Percentiles rank a stretch among this genome's conserved stretches.
Evolutionary conservation across 768 basidiomycete genomes (phyloP).

Genomic region (Naganishia vishniacii): DNA sequence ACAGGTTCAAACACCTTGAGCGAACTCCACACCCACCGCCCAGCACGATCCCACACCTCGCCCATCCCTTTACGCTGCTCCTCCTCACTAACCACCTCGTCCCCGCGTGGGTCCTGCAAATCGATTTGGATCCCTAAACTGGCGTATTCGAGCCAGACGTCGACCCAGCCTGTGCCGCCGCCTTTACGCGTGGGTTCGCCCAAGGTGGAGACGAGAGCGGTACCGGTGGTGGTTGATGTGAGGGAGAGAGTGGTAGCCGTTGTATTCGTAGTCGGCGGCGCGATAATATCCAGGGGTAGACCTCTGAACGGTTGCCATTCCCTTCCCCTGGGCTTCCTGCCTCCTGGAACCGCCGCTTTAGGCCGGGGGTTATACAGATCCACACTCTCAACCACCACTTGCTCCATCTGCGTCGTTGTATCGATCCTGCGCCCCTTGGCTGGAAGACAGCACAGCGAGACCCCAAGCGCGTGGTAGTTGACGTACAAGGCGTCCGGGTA

Average conservation of each 20-base stretch:
- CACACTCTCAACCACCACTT: constrained; percentile 62
- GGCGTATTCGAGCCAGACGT: constrained; percentile 83
- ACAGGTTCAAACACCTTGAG: constrained; percentile 39
- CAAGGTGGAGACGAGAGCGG: constrained; percentile 65
- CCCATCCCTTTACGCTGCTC: constrained; percentile 38
- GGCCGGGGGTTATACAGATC: constrained; percentile 67
- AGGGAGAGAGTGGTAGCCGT: constrained; percentile 21
- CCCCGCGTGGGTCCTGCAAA: constrained; percentile 34
- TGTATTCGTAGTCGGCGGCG: constrained; percentile 19
- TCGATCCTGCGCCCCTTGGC: constrained; percentile 53
- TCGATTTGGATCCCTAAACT: constrained; percentile 40
- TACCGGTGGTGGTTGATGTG: constrained; percentile 51
- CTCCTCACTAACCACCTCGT: constrained; percentile 34
- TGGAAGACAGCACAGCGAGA: constrained; percentile 74
- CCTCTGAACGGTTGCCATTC: constrained; percentile 4
- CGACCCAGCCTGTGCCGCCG: constrained; percentile 81
- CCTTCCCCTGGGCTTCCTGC: constrained; percentile 29
- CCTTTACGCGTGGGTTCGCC: constrained; percentile 90
- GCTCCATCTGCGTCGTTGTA: constrained; percentile 35
- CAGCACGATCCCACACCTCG: constrained; percentile 45
- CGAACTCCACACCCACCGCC: constrained; percentile 39
- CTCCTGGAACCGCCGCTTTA: constrained; percentile 47
- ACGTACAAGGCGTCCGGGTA: constrained; percentile 81
- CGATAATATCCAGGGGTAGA: constrained; percentile 40
- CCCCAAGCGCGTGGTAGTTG: constrained; percentile 71